Percentiles rank a stretch among this genome's conserved stretches.
phyloP scores from a whole-genome alignment of 495 filamentous ascomycete species.

The Penicillium argentinense region DNA sequence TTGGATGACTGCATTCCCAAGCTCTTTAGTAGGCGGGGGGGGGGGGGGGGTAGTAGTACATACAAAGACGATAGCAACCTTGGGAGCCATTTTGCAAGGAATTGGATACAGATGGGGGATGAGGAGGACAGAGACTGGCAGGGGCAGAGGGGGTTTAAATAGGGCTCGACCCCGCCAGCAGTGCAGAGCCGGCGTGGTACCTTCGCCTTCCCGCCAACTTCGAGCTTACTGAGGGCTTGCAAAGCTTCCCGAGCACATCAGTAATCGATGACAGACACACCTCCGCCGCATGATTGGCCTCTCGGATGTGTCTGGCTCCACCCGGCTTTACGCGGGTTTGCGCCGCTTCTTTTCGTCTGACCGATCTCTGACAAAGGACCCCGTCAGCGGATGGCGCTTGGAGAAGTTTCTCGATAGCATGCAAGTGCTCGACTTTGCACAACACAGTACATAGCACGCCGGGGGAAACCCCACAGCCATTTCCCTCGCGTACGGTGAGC shows the following conservation, averaged over 20 bases:
- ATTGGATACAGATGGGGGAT: conserved; percentile 3
- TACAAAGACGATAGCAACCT: conserved; percentile 88
- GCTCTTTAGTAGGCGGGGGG: background rate
- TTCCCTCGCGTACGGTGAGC: background rate
- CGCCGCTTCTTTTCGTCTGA: conserved; percentile 31
- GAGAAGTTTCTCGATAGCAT: too few species aligned
- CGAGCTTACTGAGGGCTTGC: conserved; percentile 15
- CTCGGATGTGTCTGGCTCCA: conserved; percentile 5
- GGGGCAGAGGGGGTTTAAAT: conserved; percentile 11
- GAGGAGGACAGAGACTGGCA: conserved; percentile 2
- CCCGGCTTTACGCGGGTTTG: conserved; percentile 9
- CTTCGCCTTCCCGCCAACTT: background rate
- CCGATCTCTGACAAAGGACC: conserved; percentile 39
- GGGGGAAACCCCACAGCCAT: too few species aligned
- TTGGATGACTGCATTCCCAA: too few species aligned
- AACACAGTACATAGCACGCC: too few species aligned
- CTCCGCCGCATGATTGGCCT: conserved; percentile 12
- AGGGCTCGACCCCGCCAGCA: conserved; percentile 3
- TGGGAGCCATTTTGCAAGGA: conserved; percentile 74
- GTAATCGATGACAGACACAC: conserved; percentile 41
- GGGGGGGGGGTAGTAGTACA: conserved; percentile 28
- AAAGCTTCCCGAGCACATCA: conserved; percentile 23
- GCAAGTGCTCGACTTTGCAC: too few species aligned
- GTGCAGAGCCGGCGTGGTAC: background rate
- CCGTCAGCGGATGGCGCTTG: background rate